A percentile compares a stretch with the other conserved stretches of the same genome.
phyloP scores from a whole-genome alignment of 495 filamentous ascomycete species.

The Rhizodiscina lignyota region DNA sequence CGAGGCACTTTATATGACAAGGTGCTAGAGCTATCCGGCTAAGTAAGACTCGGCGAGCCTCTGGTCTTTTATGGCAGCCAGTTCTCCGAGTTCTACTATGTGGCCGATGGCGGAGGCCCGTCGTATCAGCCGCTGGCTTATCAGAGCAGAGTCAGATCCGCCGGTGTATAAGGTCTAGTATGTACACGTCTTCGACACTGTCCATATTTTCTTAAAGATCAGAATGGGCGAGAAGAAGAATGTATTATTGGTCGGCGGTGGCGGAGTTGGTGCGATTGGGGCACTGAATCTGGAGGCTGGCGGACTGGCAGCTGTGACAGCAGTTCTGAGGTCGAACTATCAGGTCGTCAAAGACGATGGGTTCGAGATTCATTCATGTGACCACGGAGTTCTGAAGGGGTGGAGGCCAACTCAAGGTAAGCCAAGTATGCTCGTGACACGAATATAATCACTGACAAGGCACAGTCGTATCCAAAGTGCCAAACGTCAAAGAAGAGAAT shows the following conservation, averaged over 20 bases:
- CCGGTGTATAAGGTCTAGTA: no score
- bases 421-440: not conserved
- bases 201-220: no score
- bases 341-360: conserved; percentile 12
- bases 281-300: conserved; percentile 17
- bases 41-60: no score
- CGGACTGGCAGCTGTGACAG: conserved; percentile 14
- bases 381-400: conserved; percentile 16
- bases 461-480: conserved; percentile 23
- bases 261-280: conserved; percentile 18
- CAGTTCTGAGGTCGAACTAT: conserved; percentile 19
- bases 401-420: conserved; percentile 14
- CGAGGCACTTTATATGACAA: no score
- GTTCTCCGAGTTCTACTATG: no score
- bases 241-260: conserved; percentile 17
- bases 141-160: no score
- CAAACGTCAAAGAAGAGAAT: conserved; percentile 19
- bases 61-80: no score
- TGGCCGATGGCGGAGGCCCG: no score
- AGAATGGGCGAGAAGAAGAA: no score
- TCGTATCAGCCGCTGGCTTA: no score
- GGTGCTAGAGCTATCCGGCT: no score
- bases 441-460: not conserved
- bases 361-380: conserved; percentile 17
- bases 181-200: no score